Percentiles rank a stretch among this genome's conserved stretches.
These are phyloP conservation scores for Mycena alexandri DNA, from an alignment of 768 basidiomycete species.

Conservation along the genomic window DNA sequence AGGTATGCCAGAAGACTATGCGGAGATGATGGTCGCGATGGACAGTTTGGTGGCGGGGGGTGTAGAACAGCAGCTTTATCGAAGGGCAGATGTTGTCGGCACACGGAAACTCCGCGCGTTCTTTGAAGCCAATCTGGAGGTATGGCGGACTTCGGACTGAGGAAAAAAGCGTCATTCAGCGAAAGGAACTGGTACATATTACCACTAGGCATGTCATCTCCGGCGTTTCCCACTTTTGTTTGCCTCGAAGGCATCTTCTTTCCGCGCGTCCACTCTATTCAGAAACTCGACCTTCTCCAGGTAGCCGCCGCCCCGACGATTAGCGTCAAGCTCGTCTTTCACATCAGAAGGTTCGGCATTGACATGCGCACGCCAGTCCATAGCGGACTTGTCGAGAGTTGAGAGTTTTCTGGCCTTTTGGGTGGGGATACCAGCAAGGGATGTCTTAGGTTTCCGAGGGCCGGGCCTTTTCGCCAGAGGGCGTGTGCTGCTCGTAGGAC, in stretches of 20 bases:
- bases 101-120: conserved; percentile 41
- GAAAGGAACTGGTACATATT: not conserved
- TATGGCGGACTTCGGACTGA: conserved; percentile 13
- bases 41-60: conserved; percentile 41
- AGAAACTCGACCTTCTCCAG: conserved; percentile 90
- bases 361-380: conserved; percentile 87
- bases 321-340: conserved; percentile 80
- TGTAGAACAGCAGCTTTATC: conserved; percentile 41
- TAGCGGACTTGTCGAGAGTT: conserved; percentile 86
- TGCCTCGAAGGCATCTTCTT: conserved; percentile 72
- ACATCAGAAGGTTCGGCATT: conserved; percentile 56
- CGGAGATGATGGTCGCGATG: conserved; percentile 34
- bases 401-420: conserved; percentile 81
- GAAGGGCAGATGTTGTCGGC: conserved; percentile 42
- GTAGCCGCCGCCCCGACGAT: conserved; percentile 82
- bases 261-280: conserved; percentile 78
- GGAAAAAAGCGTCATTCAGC: not conserved
- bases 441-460: conserved; percentile 74
- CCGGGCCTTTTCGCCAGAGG: conserved; percentile 61
- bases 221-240: conserved; percentile 69
- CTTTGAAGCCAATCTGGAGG: conserved; percentile 40
- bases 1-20: conserved; percentile 39
- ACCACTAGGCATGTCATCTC: conserved; percentile 37
- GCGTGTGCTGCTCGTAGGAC: conserved; percentile 37
- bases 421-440: conserved; percentile 67